These are phyloP conservation scores for Candida chauliodis DNA, from an alignment of 805 yeast species.

Conservation along the genomic window DNA sequence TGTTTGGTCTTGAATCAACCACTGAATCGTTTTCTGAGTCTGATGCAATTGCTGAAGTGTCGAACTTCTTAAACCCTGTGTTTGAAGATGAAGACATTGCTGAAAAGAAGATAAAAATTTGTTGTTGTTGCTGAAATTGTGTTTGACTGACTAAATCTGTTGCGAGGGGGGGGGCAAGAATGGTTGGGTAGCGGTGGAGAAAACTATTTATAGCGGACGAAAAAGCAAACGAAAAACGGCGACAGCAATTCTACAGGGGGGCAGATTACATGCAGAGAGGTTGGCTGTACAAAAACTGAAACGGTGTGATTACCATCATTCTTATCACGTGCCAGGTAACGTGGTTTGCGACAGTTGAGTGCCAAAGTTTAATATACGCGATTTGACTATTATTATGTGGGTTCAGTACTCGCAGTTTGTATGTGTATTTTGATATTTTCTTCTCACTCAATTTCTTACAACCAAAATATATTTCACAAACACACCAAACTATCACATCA, in stretches of 20 bases:
- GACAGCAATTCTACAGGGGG: too few species aligned
- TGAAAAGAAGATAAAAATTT: not conserved
- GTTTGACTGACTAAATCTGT: too few species aligned
- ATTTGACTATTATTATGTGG: too few species aligned
- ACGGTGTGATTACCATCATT: not conserved
- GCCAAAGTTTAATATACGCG: too few species aligned
- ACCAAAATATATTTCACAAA: constrained; percentile 2
- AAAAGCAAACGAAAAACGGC: too few species aligned
- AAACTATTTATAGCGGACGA: too few species aligned
- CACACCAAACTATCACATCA: not conserved
- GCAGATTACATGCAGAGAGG: too few species aligned
- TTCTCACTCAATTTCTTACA: constrained; percentile 1
- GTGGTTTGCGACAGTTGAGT: too few species aligned
- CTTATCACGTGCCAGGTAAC: not conserved
- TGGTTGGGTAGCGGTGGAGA: too few species aligned
- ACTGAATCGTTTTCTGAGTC: constrained; percentile 30
- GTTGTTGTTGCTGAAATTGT: not conserved
- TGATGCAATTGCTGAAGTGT: constrained; percentile 29
- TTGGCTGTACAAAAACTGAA: too few species aligned
- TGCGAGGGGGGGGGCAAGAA: too few species aligned
- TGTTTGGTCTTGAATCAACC: constrained; percentile 13
- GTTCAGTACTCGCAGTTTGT: too few species aligned
- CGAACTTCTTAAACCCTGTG: constrained; percentile 10
- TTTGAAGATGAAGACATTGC: constrained; percentile 1
- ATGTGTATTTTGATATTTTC: not conserved